phyloP scores from a whole-genome alignment of 306 rosid genomes.

The Fragaria vesca region DNA sequence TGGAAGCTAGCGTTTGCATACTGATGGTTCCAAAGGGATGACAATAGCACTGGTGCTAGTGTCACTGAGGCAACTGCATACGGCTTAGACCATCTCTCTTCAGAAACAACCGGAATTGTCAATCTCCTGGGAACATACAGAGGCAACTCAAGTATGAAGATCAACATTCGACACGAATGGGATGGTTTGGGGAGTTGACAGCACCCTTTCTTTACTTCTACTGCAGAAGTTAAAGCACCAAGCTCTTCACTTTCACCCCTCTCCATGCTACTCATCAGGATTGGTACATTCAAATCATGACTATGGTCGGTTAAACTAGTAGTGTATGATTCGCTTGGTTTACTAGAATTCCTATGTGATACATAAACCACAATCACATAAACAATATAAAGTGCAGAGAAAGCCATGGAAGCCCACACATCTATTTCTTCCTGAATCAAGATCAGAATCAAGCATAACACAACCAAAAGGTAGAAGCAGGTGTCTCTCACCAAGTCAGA shows the following conservation, averaged over 20 bases:
- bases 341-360: conserved; percentile 33
- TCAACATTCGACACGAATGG: conserved; percentile 11
- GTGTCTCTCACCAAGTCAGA: conserved; percentile 59
- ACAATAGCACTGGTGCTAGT: conserved; percentile 66
- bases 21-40: conserved; percentile 45
- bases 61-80: conserved; percentile 72
- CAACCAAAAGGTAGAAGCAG: conserved; percentile 54
- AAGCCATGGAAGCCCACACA: conserved; percentile 58
- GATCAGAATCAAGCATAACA: conserved; percentile 44
- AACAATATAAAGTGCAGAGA: conserved; percentile 51
- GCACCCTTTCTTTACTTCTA: conserved; percentile 23
- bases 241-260: conserved; percentile 37
- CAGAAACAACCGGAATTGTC: conserved; percentile 69
- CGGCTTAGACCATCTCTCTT: conserved; percentile 71
- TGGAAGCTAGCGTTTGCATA: conserved; percentile 23
- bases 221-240: neutral
- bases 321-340: neutral
- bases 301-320: neutral
- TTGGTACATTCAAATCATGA: conserved; percentile 40
- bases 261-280: conserved; percentile 39
- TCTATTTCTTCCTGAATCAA: conserved; percentile 50
- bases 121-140: conserved; percentile 72
- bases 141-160: conserved; percentile 56
- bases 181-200: conserved; percentile 26
- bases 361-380: conserved; percentile 67